A percentile compares a stretch with the other conserved stretches of the same genome.
Evolutionary conservation across 192 early-diverging fungal species (phyloP).

Genomic region (Backusella tuberculispora): DNA sequence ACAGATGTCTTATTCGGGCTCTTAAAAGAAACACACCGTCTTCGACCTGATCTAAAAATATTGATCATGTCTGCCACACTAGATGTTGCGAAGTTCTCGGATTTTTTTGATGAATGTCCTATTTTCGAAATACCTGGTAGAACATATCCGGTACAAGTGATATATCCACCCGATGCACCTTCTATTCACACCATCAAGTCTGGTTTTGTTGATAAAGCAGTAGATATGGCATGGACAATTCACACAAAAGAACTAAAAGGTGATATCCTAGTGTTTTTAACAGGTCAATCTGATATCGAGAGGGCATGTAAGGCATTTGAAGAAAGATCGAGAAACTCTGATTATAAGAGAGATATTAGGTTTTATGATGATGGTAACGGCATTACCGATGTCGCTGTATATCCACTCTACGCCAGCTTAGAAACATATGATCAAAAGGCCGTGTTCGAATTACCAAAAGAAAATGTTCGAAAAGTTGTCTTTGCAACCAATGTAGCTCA

Average conservation of each 20-base stretch:
- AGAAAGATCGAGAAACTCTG: slow-evolving; percentile 47
- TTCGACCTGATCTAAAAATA: slow-evolving; percentile 84
- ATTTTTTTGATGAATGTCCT: slow-evolving; percentile 80
- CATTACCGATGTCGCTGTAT: slow-evolving; percentile 50
- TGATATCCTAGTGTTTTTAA: slow-evolving; percentile 94
- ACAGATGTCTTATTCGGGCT: slow-evolving; percentile 95
- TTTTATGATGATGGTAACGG: slow-evolving; percentile 45
- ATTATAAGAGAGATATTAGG: slow-evolving; percentile 52
- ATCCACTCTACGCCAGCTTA: slow-evolving; percentile 74
- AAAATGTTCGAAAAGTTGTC: slow-evolving; percentile 82
- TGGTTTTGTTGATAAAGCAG: slow-evolving; percentile 71
- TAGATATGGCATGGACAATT: slow-evolving; percentile 79
- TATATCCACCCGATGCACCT: slow-evolving; percentile 50
- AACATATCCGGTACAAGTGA: slow-evolving; percentile 56
- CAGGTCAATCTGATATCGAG: slow-evolving; percentile 96
- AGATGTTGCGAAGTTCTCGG: slow-evolving; percentile 80
- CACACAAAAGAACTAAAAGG: slow-evolving; percentile 81
- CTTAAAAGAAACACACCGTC: slow-evolving; percentile 73
- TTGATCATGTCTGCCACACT: slow-evolving; percentile 84
- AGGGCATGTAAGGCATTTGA: slow-evolving; percentile 65
- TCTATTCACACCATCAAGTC: slow-evolving; percentile 68
- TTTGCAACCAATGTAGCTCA: slow-evolving; percentile 97
- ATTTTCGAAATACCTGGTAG: slow-evolving; percentile 80
- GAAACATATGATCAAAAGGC: slow-evolving; percentile 84
- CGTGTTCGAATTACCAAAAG: slow-evolving; percentile 83